Evolutionary conservation across 805 yeast species (phyloP).

Genomic region (Metschnikowia cerradonensis): DNA sequence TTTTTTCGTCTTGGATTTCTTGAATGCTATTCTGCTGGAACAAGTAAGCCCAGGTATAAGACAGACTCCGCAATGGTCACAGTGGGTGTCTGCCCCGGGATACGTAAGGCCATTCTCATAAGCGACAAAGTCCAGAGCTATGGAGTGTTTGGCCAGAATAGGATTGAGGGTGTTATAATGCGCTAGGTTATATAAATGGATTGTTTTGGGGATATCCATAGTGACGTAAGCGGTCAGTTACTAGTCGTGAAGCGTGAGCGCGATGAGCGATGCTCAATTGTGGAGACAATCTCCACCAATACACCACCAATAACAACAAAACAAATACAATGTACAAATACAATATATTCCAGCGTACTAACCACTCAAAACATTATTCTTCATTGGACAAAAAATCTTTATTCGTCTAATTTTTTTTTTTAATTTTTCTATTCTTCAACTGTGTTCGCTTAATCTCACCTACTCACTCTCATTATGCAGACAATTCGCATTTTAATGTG

Average conservation of each 20-base stretch:
- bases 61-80: conserved; percentile 29
- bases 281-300: too few species aligned
- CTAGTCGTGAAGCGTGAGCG: neutral
- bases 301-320: too few species aligned
- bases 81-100: conserved; percentile 26
- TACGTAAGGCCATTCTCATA: conserved; percentile 24
- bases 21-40: conserved; percentile 20
- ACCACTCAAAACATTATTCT: too few species aligned
- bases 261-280: neutral
- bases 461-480: too few species aligned
- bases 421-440: too few species aligned
- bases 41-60: conserved; percentile 35
- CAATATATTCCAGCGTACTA: too few species aligned
- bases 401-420: too few species aligned
- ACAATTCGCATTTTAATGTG: too few species aligned
- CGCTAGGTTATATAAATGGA: conserved; percentile 28
- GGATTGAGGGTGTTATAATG: conserved; percentile 27
- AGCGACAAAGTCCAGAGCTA: conserved; percentile 19
- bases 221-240: neutral
- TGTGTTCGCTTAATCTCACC: too few species aligned
- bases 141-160: conserved; percentile 23
- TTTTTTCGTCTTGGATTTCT: conserved; percentile 1
- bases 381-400: too few species aligned
- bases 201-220: conserved; percentile 10
- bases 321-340: too few species aligned